A percentile compares a stretch with the other conserved stretches of the same genome.
These are phyloP conservation scores for Favolaschia claudopus DNA, from an alignment of 768 basidiomycete genomes.

Conservation along the genomic window DNA sequence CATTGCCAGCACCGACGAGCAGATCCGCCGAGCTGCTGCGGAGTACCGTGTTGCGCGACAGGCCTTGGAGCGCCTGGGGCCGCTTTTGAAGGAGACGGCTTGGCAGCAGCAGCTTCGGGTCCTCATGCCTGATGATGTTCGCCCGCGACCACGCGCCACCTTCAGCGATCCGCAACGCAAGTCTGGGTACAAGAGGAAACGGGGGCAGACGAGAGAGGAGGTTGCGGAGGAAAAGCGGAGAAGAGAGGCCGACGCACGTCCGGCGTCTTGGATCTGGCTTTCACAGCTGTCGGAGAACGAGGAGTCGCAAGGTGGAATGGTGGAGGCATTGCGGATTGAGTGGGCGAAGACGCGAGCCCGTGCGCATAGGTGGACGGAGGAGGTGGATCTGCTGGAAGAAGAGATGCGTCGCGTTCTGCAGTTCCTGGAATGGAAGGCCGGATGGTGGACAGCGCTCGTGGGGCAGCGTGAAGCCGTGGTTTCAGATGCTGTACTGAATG, in stretches of 20 bases:
- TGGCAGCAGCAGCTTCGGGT: conserved; percentile 25
- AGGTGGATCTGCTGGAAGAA: conserved; percentile 26
- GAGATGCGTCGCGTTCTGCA: conserved; percentile 32
- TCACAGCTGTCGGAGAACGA: background rate
- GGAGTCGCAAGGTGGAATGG: too few species aligned
- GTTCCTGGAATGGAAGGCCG: conserved; percentile 25
- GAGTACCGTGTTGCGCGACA: conserved; percentile 28
- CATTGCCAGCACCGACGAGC: conserved; percentile 20
- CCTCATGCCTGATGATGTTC: conserved; percentile 22
- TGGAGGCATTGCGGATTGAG: conserved; percentile 21
- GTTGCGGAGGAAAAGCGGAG: too few species aligned
- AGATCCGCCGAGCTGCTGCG: conserved; percentile 12
- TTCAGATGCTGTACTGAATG: too few species aligned
- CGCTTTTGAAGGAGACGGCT: background rate
- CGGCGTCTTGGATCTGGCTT: background rate
- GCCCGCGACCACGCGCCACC: too few species aligned
- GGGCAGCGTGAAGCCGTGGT: too few species aligned
- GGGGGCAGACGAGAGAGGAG: too few species aligned
- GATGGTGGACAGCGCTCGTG: too few species aligned
- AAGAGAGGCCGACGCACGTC: too few species aligned
- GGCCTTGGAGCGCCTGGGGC: conserved; percentile 18
- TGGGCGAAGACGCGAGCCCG: conserved; percentile 28
- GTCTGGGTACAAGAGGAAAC: background rate
- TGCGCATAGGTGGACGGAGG: conserved; percentile 28
- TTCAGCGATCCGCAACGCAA: too few species aligned